These are phyloP conservation scores for Hondaea fermentalgiana DNA, from an alignment of 108 stramenopile genomes.

Conservation along the genomic window DNA sequence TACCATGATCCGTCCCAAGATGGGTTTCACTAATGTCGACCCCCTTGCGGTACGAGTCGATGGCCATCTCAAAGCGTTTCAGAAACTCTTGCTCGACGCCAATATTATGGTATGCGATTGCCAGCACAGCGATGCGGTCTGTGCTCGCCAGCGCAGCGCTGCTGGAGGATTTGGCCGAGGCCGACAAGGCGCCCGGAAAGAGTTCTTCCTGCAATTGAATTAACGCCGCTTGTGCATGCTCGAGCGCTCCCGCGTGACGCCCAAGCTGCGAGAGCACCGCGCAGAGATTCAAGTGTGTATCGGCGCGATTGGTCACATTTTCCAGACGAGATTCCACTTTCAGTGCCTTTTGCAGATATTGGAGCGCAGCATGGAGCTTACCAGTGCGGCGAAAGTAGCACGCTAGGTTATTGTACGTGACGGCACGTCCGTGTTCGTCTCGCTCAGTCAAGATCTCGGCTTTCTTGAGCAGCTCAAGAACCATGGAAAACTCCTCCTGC, in stretches of 20 bases:
- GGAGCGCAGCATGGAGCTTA: conserved; percentile 52
- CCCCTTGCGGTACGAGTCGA: conserved; percentile 52
- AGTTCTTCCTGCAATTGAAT: conserved; percentile 46
- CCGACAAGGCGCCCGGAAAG: conserved; percentile 13
- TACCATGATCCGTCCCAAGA: conserved; percentile 49
- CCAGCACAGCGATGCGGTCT: conserved; percentile 41
- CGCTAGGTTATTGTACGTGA: conserved; percentile 58
- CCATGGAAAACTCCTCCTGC: conserved; percentile 56
- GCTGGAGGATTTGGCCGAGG: neutral
- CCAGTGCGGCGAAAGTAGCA: conserved; percentile 57
- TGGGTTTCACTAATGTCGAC: conserved; percentile 49
- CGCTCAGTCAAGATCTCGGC: conserved; percentile 60
- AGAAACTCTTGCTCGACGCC: conserved; percentile 62
- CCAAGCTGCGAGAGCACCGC: conserved; percentile 50
- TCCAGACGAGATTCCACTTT: conserved; percentile 49
- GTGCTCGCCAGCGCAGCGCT: neutral
- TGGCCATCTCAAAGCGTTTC: conserved; percentile 43
- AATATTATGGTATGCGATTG: conserved; percentile 62
- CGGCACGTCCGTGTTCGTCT: conserved; percentile 45
- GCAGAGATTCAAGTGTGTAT: conserved; percentile 60
- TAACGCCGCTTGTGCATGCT: conserved; percentile 54
- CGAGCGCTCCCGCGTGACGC: conserved; percentile 36
- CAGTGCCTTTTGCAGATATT: conserved; percentile 56
- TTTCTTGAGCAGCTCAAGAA: conserved; percentile 56
- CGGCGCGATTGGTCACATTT: conserved; percentile 51